phyloP scores from a whole-genome alignment of 2,329 filamentous ascomycete genomes.

The Sordariomycetes sp. region DNA sequence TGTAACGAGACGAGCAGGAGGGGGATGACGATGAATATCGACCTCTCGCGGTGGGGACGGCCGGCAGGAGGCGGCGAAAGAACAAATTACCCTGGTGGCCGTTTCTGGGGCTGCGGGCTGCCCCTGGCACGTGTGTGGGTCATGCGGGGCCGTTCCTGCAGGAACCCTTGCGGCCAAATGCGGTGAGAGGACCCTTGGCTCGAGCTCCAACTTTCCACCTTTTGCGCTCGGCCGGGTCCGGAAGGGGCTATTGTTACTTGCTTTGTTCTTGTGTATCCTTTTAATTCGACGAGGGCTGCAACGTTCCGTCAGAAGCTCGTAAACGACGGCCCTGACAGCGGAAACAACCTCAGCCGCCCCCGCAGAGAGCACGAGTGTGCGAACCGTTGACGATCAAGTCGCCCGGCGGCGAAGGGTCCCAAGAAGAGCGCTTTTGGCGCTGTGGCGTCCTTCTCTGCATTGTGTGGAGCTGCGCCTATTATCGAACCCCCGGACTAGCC shows the following conservation, averaged over 20 bases:
- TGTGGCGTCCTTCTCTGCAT: not conserved
- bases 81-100: too few species aligned
- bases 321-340: too few species aligned
- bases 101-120: not conserved
- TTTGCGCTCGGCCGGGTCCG: not conserved
- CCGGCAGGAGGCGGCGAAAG: too few species aligned
- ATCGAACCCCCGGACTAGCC: not conserved
- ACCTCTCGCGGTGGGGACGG: too few species aligned
- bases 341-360: too few species aligned
- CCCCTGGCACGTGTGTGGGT: not conserved
- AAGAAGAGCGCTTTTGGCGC: not conserved
- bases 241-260: not conserved
- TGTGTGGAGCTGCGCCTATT: not conserved
- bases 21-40: too few species aligned
- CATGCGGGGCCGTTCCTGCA: not conserved
- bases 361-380: not conserved
- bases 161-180: not conserved
- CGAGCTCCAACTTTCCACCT: not conserved
- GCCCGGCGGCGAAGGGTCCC: not conserved
- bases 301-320: too few species aligned
- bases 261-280: too few species aligned
- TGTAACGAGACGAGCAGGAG: too few species aligned
- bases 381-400: not conserved
- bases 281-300: too few species aligned
- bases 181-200: not conserved